Base-by-base conservation (phyloP, 257 asterid genomes). In the Petrea volubilis region DNA sequence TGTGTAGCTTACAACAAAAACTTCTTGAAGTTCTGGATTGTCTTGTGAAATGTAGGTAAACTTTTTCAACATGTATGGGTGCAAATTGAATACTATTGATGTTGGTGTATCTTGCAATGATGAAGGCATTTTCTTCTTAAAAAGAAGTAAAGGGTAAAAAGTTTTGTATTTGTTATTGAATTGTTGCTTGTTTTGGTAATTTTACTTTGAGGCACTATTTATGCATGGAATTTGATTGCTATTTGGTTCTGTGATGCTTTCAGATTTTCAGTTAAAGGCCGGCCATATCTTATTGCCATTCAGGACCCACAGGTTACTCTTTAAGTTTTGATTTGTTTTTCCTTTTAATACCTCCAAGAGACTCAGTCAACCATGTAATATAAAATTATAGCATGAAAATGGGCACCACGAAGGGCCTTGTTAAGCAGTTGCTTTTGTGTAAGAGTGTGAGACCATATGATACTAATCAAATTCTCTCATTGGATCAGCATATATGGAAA, bases 91-190 rank as follows among this genome's bases (percentile, higher is more conserved):
- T 77, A 88, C 92, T 34, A 75, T 71, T 43, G 90, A 88, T 80
- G 99, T 95, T 84, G 98, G 99, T 50, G 85, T 95, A 25, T 88
- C 97, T 76, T 95, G 99, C 85, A 82, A 79, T 73, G 84, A 82
- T 62, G 85, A 64, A 70, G 93, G 90, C 69, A 85, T 88, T 68
- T 95, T 92, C 87, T 95, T 81, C 83, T 53, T 47, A 43, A 95
- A 90, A 83, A 77, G 79, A 64, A 79, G 50, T 40, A 92, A 67
- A 84, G 98, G 98, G 99, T 94, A 78, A 73, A 76, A 81, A 20
- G 56, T 44, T 64, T 33, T 70, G 13, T 60, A 24, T 69, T n/a
- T 49, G 41, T 66, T 49, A 21, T n/a, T 31, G 9, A 18, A 27
- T 53, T 68, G 59, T 51, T 68, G 25, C 14, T 31, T 18, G 33